phyloP scores from a whole-genome alignment of 257 asterid genomes.

The Cordia subcordata region DNA sequence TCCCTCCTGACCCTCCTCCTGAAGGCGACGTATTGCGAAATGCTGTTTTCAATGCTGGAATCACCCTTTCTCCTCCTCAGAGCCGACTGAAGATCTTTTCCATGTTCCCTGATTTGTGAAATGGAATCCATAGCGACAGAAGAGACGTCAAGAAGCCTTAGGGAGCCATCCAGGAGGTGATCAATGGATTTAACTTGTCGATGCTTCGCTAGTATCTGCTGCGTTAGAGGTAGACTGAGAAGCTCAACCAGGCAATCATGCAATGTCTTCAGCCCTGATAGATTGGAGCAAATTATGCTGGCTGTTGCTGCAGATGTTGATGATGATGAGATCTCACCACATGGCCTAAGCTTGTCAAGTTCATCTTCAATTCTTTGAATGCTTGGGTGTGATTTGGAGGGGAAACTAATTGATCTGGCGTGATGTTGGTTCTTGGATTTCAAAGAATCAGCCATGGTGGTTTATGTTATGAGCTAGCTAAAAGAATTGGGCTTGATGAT shows the following conservation, averaged over 20 bases:
- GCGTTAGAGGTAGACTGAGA: slow-evolving; percentile 13
- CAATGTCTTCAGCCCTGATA: neutral
- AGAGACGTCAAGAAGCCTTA: slow-evolving; percentile 22
- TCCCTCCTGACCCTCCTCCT: slow-evolving; percentile 26
- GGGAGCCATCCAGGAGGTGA: slow-evolving; percentile 26
- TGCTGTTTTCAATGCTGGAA: slow-evolving; percentile 3
- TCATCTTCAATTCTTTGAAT: slow-evolving; percentile 21
- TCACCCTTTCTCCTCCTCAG: slow-evolving; percentile 28
- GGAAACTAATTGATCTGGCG: slow-evolving; percentile 29
- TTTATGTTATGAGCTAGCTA: too few relatives aligned
- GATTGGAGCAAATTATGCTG: neutral
- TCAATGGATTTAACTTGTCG: slow-evolving; percentile 16
- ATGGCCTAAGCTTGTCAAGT: slow-evolving; percentile 14
- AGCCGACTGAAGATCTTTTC: slow-evolving; percentile 26
- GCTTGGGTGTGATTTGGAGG: slow-evolving; percentile 28
- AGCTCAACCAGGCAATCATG: slow-evolving; percentile 5
- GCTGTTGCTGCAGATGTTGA: slow-evolving; percentile 3
- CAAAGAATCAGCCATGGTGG: slow-evolving; percentile 20
- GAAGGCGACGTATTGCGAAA: slow-evolving; percentile 9
- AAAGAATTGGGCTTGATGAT: too few relatives aligned
- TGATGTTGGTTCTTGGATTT: slow-evolving; percentile 10
- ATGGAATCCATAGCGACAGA: slow-evolving; percentile 24
- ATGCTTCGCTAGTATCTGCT: slow-evolving; percentile 16
- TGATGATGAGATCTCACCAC: neutral
- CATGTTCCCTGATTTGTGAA: slow-evolving; percentile 18